Evolutionary conservation across 2,329 filamentous ascomycete genomes (phyloP).

Genomic region (Aspergillus latus): DNA sequence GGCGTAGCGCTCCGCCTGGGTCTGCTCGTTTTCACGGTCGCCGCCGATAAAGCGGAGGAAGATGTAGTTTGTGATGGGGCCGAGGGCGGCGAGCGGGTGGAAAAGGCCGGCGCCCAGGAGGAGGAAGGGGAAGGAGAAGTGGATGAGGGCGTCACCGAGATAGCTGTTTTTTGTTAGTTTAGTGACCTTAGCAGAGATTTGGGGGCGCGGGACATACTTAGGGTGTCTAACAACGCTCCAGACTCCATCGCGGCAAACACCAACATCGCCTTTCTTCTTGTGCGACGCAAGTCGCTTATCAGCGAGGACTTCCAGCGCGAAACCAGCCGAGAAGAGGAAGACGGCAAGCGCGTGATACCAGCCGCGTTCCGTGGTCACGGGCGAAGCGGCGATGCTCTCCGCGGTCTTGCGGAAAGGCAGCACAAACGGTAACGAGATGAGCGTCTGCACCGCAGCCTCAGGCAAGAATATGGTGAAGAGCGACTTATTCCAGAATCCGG

Average conservation of each 20-base stretch:
- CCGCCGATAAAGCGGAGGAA: conserved; percentile 60
- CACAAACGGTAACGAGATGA: conserved; percentile 59
- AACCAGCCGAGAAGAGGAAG: conserved; percentile 57
- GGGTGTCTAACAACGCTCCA: conserved; percentile 63
- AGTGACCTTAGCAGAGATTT: too few relatives aligned
- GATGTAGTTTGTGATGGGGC: conserved; percentile 58
- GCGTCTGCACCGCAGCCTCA: conserved; percentile 57
- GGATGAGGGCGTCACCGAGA: conserved; percentile 60
- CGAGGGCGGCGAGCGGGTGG: conserved; percentile 55
- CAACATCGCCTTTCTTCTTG: conserved; percentile 40
- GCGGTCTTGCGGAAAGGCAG: conserved; percentile 49
- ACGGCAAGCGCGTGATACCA: conserved; percentile 42
- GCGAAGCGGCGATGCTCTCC: conserved; percentile 29
- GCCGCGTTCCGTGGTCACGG: conserved; percentile 30
- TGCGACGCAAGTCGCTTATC: conserved; percentile 58
- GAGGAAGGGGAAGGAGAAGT: conserved; percentile 60
- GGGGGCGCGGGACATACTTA: conserved; percentile 34
- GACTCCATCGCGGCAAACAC: conserved; percentile 56
- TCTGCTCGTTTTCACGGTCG: conserved; percentile 55
- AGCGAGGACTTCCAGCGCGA: conserved; percentile 57
- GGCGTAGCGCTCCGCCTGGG: conserved; percentile 55
- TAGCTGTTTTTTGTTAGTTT: conserved; percentile 36
- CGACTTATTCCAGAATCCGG: conserved; percentile 59
- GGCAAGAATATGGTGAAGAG: conserved; percentile 57
- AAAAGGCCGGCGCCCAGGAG: conserved; percentile 54